Conservation (phyloP, 2,329 filamentous ascomycete genomes). For the Diaporthe vaccinii region DNA sequence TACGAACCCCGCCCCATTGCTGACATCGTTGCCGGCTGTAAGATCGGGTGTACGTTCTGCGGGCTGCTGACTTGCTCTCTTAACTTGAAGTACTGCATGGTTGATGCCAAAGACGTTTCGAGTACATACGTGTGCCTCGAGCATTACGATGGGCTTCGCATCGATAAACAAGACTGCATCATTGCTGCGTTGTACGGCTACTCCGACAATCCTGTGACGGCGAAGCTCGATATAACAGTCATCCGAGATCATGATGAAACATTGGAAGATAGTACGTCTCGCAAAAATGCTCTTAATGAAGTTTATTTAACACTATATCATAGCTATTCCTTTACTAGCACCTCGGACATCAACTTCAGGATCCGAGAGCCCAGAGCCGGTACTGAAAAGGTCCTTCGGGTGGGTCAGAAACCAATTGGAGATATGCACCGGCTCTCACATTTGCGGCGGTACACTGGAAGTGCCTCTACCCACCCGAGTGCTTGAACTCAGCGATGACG, state of each 20-base stretch:
- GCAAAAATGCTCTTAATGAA: no score
- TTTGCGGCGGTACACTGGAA: not conserved
- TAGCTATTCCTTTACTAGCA: not conserved
- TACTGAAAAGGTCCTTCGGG: not conserved
- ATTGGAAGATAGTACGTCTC: not conserved
- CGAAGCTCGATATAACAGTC: not conserved
- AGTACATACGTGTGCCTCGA: not conserved
- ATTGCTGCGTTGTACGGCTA: not conserved
- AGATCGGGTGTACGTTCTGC: not conserved
- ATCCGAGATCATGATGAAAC: not conserved
- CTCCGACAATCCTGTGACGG: not conserved
- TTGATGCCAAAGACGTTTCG: not conserved
- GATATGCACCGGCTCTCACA: not conserved
- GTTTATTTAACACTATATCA: not conserved
- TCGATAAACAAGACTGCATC: not conserved
- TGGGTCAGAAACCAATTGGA: not conserved
- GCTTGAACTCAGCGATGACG: not conserved
- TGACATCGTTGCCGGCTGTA: not conserved
- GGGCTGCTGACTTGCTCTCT: not conserved
- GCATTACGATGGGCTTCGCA: not conserved
- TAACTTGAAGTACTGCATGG: not conserved
- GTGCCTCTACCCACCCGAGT: not conserved
- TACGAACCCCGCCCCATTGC: not conserved
- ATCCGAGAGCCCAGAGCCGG: not conserved
- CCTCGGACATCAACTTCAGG: accelerated